Evolutionary conservation across 352 stramenopile genomes (phyloP), one percentile per base, ranked within the genome.

Genomic region (Globisporangium barbulae): DNA sequence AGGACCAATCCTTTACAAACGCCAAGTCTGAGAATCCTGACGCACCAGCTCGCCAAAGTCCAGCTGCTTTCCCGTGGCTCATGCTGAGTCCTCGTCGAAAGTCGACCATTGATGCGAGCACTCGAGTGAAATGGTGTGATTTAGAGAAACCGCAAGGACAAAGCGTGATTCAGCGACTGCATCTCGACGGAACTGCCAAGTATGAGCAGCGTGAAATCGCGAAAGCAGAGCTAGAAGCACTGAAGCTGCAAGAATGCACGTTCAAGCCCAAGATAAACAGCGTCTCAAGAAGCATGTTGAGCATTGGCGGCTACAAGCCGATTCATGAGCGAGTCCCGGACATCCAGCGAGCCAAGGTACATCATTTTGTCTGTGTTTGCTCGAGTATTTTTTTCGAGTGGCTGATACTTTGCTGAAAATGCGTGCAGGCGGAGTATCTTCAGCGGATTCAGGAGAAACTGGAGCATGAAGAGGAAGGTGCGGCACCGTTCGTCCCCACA

Each of bases 261-360:
- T 94, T 94, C 58, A 76, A 75, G 13, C 83, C 85, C 7, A 67
- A 73, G 35, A 91, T 91, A 62, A 94, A 92, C 49, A 35, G 63
- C 4, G 64, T 60, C 0, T 91, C 82, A 1, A 73, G 69, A 10
- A 62, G 59, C 1, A 62, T 93, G 57, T 62, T 78, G 3, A 75
- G 57, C 28, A 59, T 63, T 25, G 70, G 67, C 1, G 69, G 79
- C 44, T 85, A 92, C 61, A 90, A 87, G 44, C 85, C 85, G 9
- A 85, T 94, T 58, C 81, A 92, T 12, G 61, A 88, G 37, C 78
- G 85, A 1, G 53, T 92, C 8, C 69, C 63, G 0, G 80, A 90
- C 31, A 66, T 92, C 25, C 83, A 91, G 47, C 79, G 81, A 10
- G 74, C 76, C 39, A 91, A 90, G 76, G 82, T 93, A 69, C n/a